Evolutionary conservation across 768 basidiomycete species (phyloP).

Genomic region (Boletus pseudopeckii): DNA sequence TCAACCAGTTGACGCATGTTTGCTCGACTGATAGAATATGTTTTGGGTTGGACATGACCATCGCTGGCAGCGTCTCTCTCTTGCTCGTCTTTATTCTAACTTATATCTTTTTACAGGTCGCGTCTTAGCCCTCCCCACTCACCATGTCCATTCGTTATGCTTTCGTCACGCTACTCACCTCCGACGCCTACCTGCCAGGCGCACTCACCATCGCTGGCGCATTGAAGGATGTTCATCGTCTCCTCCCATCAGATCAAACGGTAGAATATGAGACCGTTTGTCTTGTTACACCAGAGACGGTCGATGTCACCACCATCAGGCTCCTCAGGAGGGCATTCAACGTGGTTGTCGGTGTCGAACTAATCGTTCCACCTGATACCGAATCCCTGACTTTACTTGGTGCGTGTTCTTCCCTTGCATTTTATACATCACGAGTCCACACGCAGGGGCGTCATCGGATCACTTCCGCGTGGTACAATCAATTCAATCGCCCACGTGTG

Average conservation of each 20-base stretch:
- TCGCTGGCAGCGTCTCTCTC: not conserved
- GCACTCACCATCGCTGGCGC: conserved; percentile 85
- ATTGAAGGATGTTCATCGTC: conserved; percentile 68
- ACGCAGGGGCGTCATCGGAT: not conserved
- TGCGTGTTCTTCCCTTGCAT: conserved; percentile 33
- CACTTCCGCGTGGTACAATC: conserved; percentile 6
- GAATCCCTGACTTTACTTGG: conserved; percentile 78
- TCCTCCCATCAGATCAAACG: conserved; percentile 42
- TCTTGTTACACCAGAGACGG: conserved; percentile 90
- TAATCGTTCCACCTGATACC: conserved; percentile 67
- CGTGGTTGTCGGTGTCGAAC: conserved; percentile 87
- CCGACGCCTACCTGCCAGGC: conserved; percentile 89
- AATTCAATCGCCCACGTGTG: conserved; percentile 10
- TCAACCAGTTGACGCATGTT: conserved; percentile 18
- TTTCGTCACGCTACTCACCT: conserved; percentile 90
- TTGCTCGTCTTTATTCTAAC: conserved; percentile 4
- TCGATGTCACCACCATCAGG: conserved; percentile 79
- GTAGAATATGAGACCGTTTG: conserved; percentile 71
- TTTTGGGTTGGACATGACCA: not conserved
- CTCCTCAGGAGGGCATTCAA: conserved; percentile 77
- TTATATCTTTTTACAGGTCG: conserved; percentile 12
- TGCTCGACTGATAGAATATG: not conserved
- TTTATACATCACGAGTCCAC: conserved; percentile 3
- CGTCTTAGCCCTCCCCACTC: not conserved
- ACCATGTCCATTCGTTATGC: conserved; percentile 68